Conservation (phyloP, 805 yeast genomes). For the Yarrowia alimentaria region DNA sequence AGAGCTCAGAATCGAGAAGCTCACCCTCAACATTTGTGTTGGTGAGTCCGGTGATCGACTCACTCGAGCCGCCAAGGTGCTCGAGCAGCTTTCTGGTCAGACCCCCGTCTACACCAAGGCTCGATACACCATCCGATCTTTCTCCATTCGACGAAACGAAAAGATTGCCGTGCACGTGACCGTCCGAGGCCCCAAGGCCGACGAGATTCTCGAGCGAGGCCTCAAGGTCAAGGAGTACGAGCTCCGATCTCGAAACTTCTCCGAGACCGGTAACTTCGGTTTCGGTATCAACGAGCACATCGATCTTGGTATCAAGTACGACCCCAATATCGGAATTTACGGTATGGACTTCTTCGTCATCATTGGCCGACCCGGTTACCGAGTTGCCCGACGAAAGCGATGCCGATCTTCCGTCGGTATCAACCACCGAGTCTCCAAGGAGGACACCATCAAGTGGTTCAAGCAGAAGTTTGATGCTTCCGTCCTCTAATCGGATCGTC, state of each 20-base stretch:
- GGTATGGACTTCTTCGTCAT: constrained; percentile 99
- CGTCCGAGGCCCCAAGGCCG: constrained; percentile 99
- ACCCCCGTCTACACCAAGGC: constrained; percentile 99
- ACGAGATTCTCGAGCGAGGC: constrained; percentile 99
- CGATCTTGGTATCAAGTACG: constrained; percentile 99
- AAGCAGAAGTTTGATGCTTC: constrained; percentile 99
- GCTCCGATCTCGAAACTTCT: constrained; percentile 90
- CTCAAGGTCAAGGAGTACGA: constrained; percentile 99
- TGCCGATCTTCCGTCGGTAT: constrained; percentile 83
- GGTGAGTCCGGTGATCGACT: constrained; percentile 99
- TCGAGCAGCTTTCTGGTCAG: constrained; percentile 99
- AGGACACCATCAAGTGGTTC: constrained; percentile 97
- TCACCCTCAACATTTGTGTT: constrained; percentile 99
- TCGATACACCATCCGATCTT: constrained; percentile 99
- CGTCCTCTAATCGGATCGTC: constrained; percentile 46
- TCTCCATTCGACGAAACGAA: constrained; percentile 99
- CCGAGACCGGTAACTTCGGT: constrained; percentile 99
- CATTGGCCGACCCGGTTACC: constrained; percentile 98
- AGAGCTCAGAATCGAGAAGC: constrained; percentile 98
- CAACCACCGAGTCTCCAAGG: constrained; percentile 87
- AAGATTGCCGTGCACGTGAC: constrained; percentile 99
- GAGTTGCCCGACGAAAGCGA: constrained; percentile 95
- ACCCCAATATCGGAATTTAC: constrained; percentile 99
- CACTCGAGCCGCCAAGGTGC: constrained; percentile 99
- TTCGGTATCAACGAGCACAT: constrained; percentile 99